Percentiles rank a stretch among this genome's conserved stretches.
Conservation (phyloP, 768 basidiomycete species). For the Lentinula raphanica region DNA sequence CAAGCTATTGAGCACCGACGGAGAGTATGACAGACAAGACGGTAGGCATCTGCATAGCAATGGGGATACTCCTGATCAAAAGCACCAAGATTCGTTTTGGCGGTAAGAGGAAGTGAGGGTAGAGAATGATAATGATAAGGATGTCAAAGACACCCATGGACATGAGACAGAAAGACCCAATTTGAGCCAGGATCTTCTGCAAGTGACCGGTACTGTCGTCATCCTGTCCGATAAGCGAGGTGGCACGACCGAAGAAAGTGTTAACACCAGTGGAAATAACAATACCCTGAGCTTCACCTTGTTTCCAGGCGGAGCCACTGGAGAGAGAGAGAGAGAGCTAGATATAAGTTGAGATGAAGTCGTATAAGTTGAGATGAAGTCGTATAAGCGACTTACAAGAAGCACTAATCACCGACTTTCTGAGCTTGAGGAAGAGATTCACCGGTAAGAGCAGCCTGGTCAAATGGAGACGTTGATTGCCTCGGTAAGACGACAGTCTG, state of each 20-base stretch:
- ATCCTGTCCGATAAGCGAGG: constrained; percentile 94
- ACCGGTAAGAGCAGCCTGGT: constrained; percentile 96
- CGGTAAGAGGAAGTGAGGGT: constrained; percentile 91
- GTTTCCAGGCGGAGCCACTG: constrained; percentile 96
- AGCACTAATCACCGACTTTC: constrained; percentile 93
- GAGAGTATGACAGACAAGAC: constrained; percentile 97
- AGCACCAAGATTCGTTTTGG: constrained; percentile 95
- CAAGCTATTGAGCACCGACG: constrained; percentile 97
- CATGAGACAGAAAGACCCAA: constrained; percentile 95
- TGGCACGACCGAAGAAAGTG: constrained; percentile 98
- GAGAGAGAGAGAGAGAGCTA: constrained; percentile 4
- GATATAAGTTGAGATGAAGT: too few species aligned
- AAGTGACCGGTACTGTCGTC: constrained; percentile 97
- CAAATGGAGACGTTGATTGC: constrained; percentile 97
- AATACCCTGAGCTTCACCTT: constrained; percentile 97
- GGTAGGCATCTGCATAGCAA: constrained; percentile 99
- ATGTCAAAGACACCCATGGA: constrained; percentile 95
- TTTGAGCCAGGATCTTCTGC: constrained; percentile 97
- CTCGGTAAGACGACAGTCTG: constrained; percentile 95
- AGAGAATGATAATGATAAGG: constrained; percentile 90
- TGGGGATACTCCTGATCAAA: constrained; percentile 99
- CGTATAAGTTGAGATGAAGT: too few species aligned
- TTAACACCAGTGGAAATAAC: constrained; percentile 98
- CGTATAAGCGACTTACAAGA: constrained; percentile 65
- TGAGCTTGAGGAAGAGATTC: constrained; percentile 93